A percentile compares a stretch with the other conserved stretches of the same genome.
Evolutionary conservation across 2,329 filamentous ascomycete species (phyloP).

Genomic region (Leptographium flavum): DNA sequence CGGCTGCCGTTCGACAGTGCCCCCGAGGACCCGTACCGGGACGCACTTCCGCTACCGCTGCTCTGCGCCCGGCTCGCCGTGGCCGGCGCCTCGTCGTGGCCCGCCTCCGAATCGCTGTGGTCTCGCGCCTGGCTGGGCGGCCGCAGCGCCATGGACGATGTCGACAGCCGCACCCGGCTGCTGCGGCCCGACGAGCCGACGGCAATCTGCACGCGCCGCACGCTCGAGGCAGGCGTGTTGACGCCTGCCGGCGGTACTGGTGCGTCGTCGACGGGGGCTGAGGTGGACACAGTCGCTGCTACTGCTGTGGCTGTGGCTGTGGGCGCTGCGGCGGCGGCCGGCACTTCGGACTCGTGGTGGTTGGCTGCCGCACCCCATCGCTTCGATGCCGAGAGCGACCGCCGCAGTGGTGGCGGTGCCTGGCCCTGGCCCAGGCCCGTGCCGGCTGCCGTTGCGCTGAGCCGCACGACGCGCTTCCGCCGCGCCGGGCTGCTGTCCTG

Average conservation of each 20-base stretch:
- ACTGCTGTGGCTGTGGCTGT: background rate
- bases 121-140: conserved; percentile 14
- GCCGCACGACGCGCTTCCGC: conserved; percentile 41
- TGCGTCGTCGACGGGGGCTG: no score
- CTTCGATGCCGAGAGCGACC: conserved; percentile 28
- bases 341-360: conserved; percentile 5
- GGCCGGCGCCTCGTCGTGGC: conserved; percentile 31
- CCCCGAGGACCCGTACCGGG: conserved; percentile 36
- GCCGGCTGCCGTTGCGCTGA: conserved; percentile 27
- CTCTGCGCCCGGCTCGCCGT: conserved; percentile 33
- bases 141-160: conserved; percentile 23
- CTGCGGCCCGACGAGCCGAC: conserved; percentile 31
- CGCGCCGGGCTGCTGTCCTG: conserved; percentile 35
- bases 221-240: conserved; percentile 38
- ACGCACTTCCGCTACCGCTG: conserved; percentile 37
- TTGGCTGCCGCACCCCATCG: conserved; percentile 10
- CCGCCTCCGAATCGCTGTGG: conserved; percentile 32
- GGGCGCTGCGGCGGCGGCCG: conserved; percentile 12
- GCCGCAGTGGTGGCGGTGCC: conserved; percentile 33
- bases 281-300: background rate
- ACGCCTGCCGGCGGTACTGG: conserved; percentile 16
- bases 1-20: conserved; percentile 11
- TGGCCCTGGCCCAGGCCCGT: conserved; percentile 19
- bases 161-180: conserved; percentile 18
- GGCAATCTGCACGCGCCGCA: conserved; percentile 40